Conservation (phyloP, 2,329 filamentous ascomycete species). For the Sporothrix sp. region DNA sequence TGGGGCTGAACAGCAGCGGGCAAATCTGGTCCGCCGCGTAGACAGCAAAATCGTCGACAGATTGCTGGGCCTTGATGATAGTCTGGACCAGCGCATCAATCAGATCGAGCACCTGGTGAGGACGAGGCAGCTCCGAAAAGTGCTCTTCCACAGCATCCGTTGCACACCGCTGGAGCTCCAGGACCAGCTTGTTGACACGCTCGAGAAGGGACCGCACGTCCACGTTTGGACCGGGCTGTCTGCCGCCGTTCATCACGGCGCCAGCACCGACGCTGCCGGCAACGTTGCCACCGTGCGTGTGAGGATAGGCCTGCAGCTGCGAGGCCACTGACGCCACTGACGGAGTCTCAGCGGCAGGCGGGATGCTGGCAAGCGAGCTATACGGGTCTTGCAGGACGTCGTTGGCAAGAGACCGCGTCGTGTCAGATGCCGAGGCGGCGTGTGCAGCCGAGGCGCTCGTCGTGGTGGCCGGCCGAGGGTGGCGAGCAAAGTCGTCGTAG, state of each 20-base stretch:
- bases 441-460: conserved; percentile 40
- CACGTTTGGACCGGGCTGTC: conserved; percentile 32
- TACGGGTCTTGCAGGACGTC: conserved; percentile 56
- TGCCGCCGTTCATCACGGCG: conserved; percentile 40
- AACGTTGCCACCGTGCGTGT: conserved; percentile 35
- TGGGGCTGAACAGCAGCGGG: conserved; percentile 43
- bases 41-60: conserved; percentile 49
- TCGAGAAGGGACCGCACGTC: conserved; percentile 45
- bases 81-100: conserved; percentile 52
- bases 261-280: conserved; percentile 1
- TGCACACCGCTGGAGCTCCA: conserved; percentile 46
- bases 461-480: conserved; percentile 45
- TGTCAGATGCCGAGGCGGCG: conserved; percentile 48
- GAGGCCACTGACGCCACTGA: conserved; percentile 42
- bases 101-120: conserved; percentile 51
- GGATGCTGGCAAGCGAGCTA: conserved; percentile 43
- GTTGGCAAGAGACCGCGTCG: conserved; percentile 51
- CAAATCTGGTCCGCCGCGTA: conserved; percentile 52
- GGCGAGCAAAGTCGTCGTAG: conserved; percentile 90
- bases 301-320: conserved; percentile 47
- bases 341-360: conserved; percentile 51
- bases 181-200: conserved; percentile 47
- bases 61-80: conserved; percentile 54
- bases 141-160: conserved; percentile 48
- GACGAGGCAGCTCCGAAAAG: conserved; percentile 47